A percentile compares a stretch with the other conserved stretches of the same genome.
Evolutionary conservation across 352 stramenopile genomes (phyloP).

Genomic region (Globisporangium echinulatum): DNA sequence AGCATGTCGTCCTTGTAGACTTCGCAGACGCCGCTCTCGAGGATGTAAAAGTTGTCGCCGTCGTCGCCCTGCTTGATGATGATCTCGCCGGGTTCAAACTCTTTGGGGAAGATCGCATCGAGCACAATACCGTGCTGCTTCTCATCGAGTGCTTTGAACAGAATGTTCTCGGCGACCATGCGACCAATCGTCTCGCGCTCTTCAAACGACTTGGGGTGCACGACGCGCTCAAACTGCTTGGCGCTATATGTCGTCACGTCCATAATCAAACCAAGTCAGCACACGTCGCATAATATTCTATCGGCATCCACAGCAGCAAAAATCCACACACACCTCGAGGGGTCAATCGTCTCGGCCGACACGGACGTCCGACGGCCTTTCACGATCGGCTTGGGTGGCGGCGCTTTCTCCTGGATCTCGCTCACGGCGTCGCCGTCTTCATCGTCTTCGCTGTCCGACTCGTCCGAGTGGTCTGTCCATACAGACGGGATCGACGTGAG

Average conservation of each 20-base stretch:
- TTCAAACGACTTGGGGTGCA: constrained; percentile 80
- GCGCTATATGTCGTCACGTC: constrained; percentile 24
- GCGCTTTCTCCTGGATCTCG: constrained; percentile 66
- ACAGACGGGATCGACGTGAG: not conserved
- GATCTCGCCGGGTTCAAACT: constrained; percentile 66
- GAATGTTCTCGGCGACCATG: constrained; percentile 86
- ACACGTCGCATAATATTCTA: too few species aligned
- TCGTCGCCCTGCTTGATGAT: constrained; percentile 90
- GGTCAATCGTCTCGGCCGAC: constrained; percentile 83
- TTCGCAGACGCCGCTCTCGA: constrained; percentile 89
- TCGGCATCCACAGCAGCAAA: not conserved
- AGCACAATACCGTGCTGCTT: constrained; percentile 85
- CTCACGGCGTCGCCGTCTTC: constrained; percentile 71
- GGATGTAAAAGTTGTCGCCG: constrained; percentile 94
- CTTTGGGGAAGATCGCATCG: constrained; percentile 83
- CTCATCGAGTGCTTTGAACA: constrained; percentile 88
- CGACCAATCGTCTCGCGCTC: constrained; percentile 68
- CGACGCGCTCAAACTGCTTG: constrained; percentile 73
- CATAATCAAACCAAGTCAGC: too few species aligned
- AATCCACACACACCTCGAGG: constrained; percentile 36
- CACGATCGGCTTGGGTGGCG: constrained; percentile 53
- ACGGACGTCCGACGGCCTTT: constrained; percentile 87
- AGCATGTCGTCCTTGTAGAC: constrained; percentile 88
- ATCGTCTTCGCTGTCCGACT: constrained; percentile 84
- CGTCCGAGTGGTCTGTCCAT: constrained; percentile 71